Evolutionary conservation across 768 basidiomycete genomes (phyloP), one percentile per base, ranked within the genome.

Genomic region (Antrodiella citrinella): DNA sequence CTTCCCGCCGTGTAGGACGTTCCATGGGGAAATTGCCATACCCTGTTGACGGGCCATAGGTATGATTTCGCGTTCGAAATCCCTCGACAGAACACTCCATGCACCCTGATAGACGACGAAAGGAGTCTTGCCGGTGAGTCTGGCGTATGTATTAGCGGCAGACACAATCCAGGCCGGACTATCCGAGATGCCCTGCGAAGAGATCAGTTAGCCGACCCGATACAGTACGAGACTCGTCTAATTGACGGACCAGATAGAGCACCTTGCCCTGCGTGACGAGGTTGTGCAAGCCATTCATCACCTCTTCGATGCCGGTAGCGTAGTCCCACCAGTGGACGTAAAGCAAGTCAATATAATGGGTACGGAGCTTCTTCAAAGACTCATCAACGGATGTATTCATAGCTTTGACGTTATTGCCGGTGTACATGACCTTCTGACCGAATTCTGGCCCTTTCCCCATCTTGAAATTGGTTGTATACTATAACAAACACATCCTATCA

Each of bases 11-110:
- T 61, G 70, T 19, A 75, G 57, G 2, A 71, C 70, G 21, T 64
- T 65, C 71, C 70, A 76, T 4, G 72, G 71, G 1, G 72, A 69
- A 39, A 74, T 57, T 13, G 69, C 71, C 48, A 73, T 69, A 74
- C 50, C 57, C 43, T 60, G 57, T 4, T 35, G 22, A 18, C 57
- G 55, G 11, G 52, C 59, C 66, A 67, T 66, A 0, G 60, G 63
- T 49, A 75, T 62, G 53, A 74, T 65, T 22, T 74, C 72, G n/a
- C 71, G 63, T 60, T 74, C 73, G 45, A 74, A 60, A 51, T 71
- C 69, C 30, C 72, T 62, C n/a, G 55, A 42, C 19, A 65, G 38
- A 43, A 65, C 56, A 49, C 48, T 61, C 65, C 64, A 67, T 12
- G 41, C 44, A 18, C 69, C 71, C 57, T 70, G 72, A 59, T 74